A percentile compares a stretch with the other conserved stretches of the same genome.
Conservation (phyloP, 352 stramenopile species). For the Phytophthora kernoviae region DNA sequence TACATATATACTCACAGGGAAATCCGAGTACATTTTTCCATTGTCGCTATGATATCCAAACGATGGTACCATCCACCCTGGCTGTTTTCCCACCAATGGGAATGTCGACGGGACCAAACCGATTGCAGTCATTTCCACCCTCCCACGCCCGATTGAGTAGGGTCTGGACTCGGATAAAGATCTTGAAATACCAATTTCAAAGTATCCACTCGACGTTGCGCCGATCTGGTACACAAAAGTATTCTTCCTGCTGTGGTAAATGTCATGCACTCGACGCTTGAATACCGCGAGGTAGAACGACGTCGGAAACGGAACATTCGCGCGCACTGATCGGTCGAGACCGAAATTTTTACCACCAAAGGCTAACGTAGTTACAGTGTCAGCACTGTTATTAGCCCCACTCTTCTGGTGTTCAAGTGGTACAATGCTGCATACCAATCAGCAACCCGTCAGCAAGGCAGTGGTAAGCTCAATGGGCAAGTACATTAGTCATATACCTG, state of each 20-base stretch:
- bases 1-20: conserved; percentile 45
- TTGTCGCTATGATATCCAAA: conserved; percentile 84
- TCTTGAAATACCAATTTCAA: conserved; percentile 67
- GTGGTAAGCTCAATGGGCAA: not conserved
- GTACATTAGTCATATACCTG: conserved; percentile 30
- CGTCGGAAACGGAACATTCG: conserved; percentile 66
- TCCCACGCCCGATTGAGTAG: conserved; percentile 15
- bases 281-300: conserved; percentile 64
- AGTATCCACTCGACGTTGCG: conserved; percentile 66
- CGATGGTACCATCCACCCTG: conserved; percentile 68
- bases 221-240: conserved; percentile 51
- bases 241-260: conserved; percentile 8
- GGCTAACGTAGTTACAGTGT: conserved; percentile 37
- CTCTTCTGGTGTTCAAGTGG: conserved; percentile 13
- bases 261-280: conserved; percentile 19
- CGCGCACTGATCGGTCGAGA: conserved; percentile 70
- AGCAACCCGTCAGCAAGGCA: not conserved
- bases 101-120: conserved; percentile 59
- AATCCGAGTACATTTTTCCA: conserved; percentile 61
- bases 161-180: conserved; percentile 18
- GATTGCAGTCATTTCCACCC: conserved; percentile 61
- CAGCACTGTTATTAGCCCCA: not conserved
- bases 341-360: conserved; percentile 52
- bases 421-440: conserved; percentile 10
- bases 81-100: conserved; percentile 62